Base-by-base conservation (phyloP, 371 early-diverging fungal species). In the Sporodiniella umbellata region DNA sequence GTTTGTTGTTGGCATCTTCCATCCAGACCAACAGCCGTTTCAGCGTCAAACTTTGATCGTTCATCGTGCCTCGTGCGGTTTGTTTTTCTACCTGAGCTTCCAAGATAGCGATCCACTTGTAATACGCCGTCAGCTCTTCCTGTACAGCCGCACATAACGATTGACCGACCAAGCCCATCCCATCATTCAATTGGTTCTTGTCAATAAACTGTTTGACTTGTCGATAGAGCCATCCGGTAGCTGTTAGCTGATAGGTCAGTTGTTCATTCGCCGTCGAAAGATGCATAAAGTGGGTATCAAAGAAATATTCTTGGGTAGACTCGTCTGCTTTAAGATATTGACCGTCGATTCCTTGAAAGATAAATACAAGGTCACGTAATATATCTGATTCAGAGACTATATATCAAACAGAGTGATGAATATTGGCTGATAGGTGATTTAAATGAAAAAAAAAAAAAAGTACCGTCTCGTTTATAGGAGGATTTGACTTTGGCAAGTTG, bases 341-440 rank as follows among this genome's bases (percentile, higher is more conserved):
- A 30, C 98, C 98, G 68, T 96, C 89, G 40, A 98, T 89, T 2
- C 94, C 98, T 64, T 96, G 98, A 63, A 95, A 87, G n/a, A 95
- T 78, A 62, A 81, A 98, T 4, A 98, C 77, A 43, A 95, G 65
- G 48, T 98, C 98, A 3, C 87, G 81, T 28, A 98, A 62, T 22
- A 95, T 61, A 0, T 74, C 75, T 1, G 79, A 60, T 61, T 96
- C 95, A 11, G 79, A 58, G 4, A 86, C 70, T 45, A 74, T 0
- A 60, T 3, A 44, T 6, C 4, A 53, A 19, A 37, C 39, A n/a
- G 15, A 11, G n/a, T 17, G 30, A 37, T 37, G 6, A 11, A 17
- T n/a, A 37, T 15, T n/a, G n/a, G n/a, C n/a, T n/a, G n/a, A n/a
- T n/a, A n/a, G n/a, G n/a, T n/a, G n/a, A n/a, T n/a, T n/a, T n/a